Percentiles rank a stretch among this genome's conserved stretches.
Evolutionary conservation across 1,284 basidiomycete genomes (phyloP).

Genomic region (Cryptococcus depauperatus): DNA sequence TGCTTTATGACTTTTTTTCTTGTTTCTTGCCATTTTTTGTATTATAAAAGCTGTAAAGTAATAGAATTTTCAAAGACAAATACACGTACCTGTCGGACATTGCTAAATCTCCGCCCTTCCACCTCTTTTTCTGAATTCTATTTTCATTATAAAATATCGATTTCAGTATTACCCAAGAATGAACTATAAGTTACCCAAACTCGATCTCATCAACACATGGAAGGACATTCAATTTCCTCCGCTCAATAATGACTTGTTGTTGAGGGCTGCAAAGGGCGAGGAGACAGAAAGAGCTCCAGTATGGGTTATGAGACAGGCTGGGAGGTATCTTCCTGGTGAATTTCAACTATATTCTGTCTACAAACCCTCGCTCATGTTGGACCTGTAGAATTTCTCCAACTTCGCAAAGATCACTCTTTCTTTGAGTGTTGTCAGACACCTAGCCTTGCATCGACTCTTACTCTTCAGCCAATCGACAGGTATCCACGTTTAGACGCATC

Average conservation of each 20-base stretch:
- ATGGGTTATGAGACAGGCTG: conserved; percentile 99
- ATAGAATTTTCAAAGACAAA: neutral
- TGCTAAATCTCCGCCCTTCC: neutral
- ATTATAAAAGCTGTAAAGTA: neutral
- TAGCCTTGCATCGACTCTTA: conserved; percentile 72
- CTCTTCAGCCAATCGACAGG: conserved; percentile 81
- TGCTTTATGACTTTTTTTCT: conserved; percentile 6
- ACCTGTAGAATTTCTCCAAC: conserved; percentile 67
- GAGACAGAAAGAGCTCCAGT: conserved; percentile 86
- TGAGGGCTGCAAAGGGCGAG: conserved; percentile 82
- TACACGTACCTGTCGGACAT: neutral
- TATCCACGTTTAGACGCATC: conserved; percentile 80
- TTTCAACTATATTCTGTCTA: neutral
- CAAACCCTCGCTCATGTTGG: neutral
- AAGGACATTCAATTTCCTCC: conserved; percentile 53
- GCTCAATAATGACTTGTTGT: conserved; percentile 78
- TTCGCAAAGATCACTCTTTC: conserved; percentile 77
- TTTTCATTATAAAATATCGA: neutral
- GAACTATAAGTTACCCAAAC: conserved; percentile 20
- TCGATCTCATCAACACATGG: conserved; percentile 24
- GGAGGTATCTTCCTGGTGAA: conserved; percentile 83
- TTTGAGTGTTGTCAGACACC: conserved; percentile 89
- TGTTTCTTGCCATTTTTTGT: conserved; percentile 9
- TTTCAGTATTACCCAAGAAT: neutral
- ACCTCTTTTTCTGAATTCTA: neutral